phyloP scores from a whole-genome alignment of 805 yeast genomes.

The Ogataea paraovalis region DNA sequence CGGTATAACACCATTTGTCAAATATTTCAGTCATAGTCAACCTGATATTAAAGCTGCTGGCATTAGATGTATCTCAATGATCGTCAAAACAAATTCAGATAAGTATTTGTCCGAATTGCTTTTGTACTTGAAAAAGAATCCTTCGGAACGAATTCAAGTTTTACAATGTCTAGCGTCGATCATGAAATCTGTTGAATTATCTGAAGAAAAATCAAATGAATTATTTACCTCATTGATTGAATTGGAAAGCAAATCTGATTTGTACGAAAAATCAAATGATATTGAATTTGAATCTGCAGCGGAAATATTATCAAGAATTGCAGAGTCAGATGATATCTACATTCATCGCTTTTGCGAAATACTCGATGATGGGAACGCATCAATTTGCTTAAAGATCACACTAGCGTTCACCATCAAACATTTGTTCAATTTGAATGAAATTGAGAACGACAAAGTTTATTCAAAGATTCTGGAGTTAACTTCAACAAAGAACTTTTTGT shows the following conservation, averaged over 20 bases:
- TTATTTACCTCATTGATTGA: slow-evolving; percentile 9
- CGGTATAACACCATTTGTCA: slow-evolving; percentile 35
- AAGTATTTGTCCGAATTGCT: slow-evolving; percentile 38
- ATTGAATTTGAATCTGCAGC: slow-evolving; percentile 22
- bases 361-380: slow-evolving; percentile 8
- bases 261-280: slow-evolving; percentile 7
- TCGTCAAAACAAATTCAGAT: slow-evolving; percentile 37
- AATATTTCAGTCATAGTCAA: slow-evolving; percentile 24
- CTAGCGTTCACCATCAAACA: slow-evolving; percentile 29
- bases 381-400: slow-evolving; percentile 18
- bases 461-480: slow-evolving; percentile 24
- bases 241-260: slow-evolving; percentile 5
- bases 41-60: slow-evolving; percentile 43
- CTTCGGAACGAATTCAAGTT: slow-evolving; percentile 1
- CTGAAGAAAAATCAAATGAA: slow-evolving; percentile 5
- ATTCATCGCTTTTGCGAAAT: slow-evolving; percentile 11
- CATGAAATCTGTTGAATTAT: slow-evolving; percentile 7
- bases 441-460: slow-evolving; percentile 11
- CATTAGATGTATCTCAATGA: slow-evolving; percentile 50
- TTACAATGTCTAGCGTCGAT: slow-evolving; percentile 10
- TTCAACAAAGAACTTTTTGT: slow-evolving; percentile 22
- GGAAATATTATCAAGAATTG: slow-evolving; percentile 22
- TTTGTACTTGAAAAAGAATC: slow-evolving; percentile 11
- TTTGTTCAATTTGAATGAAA: slow-evolving; percentile 15
- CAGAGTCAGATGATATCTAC: slow-evolving; percentile 11